Percentiles rank a stretch among this genome's conserved stretches.
phyloP scores from a whole-genome alignment of 208 protist species.

The Tritrichomonas foetus region DNA sequence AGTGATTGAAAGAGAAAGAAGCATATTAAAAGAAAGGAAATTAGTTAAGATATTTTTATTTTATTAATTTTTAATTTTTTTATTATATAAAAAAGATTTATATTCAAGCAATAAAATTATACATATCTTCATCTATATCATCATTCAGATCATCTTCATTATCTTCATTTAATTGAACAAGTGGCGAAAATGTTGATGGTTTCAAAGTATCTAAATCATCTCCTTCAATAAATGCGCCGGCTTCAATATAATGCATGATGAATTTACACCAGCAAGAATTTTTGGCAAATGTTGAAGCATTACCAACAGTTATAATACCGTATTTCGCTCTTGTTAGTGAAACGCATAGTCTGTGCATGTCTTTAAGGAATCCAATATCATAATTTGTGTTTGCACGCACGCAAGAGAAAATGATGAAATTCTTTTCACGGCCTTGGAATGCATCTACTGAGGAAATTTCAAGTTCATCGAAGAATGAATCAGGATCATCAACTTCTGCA shows the following conservation, averaged over 20 bases:
- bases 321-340: conserved; percentile 69
- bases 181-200: neutral
- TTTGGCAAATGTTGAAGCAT: conserved; percentile 47
- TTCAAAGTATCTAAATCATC: neutral
- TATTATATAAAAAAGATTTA: too few species aligned
- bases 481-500: neutral
- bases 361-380: conserved; percentile 72
- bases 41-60: too few species aligned
- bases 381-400: conserved; percentile 37
- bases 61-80: too few species aligned
- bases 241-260: neutral
- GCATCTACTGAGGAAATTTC: conserved; percentile 50
- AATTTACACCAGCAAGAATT: neutral
- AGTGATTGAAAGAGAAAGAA: too few species aligned
- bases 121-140: neutral
- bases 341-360: conserved; percentile 77
- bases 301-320: conserved; percentile 49
- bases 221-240: neutral
- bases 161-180: neutral
- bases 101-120: too few species aligned
- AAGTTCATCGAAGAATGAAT: neutral
- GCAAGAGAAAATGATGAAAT: conserved; percentile 53
- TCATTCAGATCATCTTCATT: neutral
- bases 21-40: too few species aligned
- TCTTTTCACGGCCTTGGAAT: conserved; percentile 59